Evolutionary conservation across 2,329 filamentous ascomycete species (phyloP).

Genomic region (Talaromyces pinophilus): DNA sequence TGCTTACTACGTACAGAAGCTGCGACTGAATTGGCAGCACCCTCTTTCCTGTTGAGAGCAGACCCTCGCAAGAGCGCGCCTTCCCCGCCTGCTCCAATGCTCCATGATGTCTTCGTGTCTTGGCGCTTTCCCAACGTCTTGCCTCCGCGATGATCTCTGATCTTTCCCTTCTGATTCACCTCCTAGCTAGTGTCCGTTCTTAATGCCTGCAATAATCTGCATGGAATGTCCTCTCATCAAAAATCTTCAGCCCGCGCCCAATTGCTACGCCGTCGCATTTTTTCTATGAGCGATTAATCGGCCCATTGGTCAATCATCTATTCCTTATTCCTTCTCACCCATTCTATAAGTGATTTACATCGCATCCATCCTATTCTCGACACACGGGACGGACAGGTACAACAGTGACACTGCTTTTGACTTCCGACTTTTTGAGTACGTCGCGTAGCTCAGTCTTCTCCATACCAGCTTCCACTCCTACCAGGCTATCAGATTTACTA

Average conservation of each 20-base stretch:
- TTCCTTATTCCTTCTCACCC: not conserved
- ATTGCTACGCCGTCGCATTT: not conserved
- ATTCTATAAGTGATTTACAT: not conserved
- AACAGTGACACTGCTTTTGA: not conserved
- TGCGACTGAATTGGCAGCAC: conserved; percentile 1
- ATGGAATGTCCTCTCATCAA: conserved; percentile 3
- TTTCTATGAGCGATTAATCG: conserved; percentile 6
- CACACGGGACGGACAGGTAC: not conserved
- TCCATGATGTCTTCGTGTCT: conserved; percentile 1
- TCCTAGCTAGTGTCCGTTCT: not conserved
- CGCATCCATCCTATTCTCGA: not conserved
- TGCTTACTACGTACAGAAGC: not conserved
- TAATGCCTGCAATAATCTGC: not conserved
- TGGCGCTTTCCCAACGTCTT: not conserved
- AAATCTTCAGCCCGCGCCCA: conserved; percentile 4
- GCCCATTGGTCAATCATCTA: not conserved
- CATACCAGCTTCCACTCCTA: not conserved
- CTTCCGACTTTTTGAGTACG: not conserved
- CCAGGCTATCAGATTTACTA: conserved; percentile 7
- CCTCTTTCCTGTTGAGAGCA: not conserved
- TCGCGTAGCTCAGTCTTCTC: not conserved
- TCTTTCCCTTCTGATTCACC: not conserved
- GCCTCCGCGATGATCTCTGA: not conserved
- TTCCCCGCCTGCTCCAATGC: conserved; percentile 2
- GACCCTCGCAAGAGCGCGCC: not conserved